Percentiles rank a stretch among this genome's conserved stretches.
Conservation (phyloP, 163 green algal genomes). For the Scenedesmus sp. region DNA sequence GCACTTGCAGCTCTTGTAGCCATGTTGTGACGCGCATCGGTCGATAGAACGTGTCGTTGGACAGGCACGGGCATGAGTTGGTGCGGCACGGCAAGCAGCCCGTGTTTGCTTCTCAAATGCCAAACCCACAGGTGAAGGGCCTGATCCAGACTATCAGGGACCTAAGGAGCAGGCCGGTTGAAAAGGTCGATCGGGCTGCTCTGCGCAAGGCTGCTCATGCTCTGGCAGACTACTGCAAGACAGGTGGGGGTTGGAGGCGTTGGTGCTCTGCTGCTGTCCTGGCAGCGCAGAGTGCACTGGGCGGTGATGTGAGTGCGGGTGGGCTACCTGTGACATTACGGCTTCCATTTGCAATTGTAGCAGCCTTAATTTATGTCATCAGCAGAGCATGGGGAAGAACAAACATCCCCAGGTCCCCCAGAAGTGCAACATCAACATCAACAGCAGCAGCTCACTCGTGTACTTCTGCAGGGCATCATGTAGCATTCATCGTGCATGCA, state of each 20-base stretch:
- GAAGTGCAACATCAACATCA: no score
- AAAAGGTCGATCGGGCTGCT: conserved; percentile 51
- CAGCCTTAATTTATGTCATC: no score
- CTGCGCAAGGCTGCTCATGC: conserved; percentile 63
- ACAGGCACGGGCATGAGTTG: not conserved
- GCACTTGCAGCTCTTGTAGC: not conserved
- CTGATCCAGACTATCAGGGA: conserved; percentile 35
- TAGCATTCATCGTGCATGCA: no score
- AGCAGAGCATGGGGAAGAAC: no score
- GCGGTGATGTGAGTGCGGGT: no score
- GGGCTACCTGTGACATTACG: no score
- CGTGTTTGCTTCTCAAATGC: not conserved
- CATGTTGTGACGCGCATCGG: not conserved
- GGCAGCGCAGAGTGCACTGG: not conserved
- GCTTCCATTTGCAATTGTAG: no score
- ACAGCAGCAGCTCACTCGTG: no score
- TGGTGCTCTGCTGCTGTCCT: not conserved
- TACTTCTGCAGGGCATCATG: no score
- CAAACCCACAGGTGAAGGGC: conserved; percentile 29
- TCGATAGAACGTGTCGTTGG: not conserved
- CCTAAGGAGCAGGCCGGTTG: not conserved
- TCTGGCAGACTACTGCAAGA: conserved; percentile 74
- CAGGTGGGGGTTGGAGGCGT: conserved; percentile 40
- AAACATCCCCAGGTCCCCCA: no score
- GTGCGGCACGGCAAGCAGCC: not conserved